Base-by-base conservation (phyloP, 768 basidiomycete species). In the Leucocoprinus birnbaumii region DNA sequence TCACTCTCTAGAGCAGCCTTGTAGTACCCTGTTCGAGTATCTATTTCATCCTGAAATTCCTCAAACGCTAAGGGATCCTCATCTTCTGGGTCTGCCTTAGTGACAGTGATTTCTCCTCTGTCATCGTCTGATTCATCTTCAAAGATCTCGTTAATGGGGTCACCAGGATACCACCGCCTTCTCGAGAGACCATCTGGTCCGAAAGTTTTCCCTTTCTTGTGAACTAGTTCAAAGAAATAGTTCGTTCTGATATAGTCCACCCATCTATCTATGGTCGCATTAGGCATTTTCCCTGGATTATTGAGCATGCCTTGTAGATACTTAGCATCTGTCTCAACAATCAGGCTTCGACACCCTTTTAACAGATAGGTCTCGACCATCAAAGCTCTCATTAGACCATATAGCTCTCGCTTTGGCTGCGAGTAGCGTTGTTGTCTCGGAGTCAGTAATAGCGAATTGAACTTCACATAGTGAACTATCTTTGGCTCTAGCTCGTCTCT, bases 401-500 rank as follows among this genome's bases (percentile, higher is more conserved):
- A 71, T 14, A 38, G n/a, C 38, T 38, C 38, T 5, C 16, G 13
- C n/a, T 38, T 38, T 3, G 38, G 31, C 31, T 31, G 31, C 11
- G 31, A 31, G 54, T 67, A 75, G 0, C 61, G 24, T 1, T 62
- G 52, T 57, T 76, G 70, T 0, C 67, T 21, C 0, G 68, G 65
- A 37, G 73, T 74, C 22, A 77, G 62, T 0, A 68, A 59, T 0
- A 79, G 72, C 0, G 72, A 79, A 0, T 73, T 65, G 43, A 77
- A 80, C 0, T 64, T 58, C 0, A 66, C 62, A 26, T 66, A 73
- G 14, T 63, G 62, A 0, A 61, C 55, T 11, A 57, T 55, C 2
- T 65, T 60, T 0, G 61, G 64, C 24, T 67, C 62, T 0, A 60
- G 21, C 0, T 49, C 26, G 26, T 68, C 63, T 21, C 59, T 42